Evolutionary conservation across 1,284 basidiomycete species (phyloP).

Genomic region (Marasmius sp.): DNA sequence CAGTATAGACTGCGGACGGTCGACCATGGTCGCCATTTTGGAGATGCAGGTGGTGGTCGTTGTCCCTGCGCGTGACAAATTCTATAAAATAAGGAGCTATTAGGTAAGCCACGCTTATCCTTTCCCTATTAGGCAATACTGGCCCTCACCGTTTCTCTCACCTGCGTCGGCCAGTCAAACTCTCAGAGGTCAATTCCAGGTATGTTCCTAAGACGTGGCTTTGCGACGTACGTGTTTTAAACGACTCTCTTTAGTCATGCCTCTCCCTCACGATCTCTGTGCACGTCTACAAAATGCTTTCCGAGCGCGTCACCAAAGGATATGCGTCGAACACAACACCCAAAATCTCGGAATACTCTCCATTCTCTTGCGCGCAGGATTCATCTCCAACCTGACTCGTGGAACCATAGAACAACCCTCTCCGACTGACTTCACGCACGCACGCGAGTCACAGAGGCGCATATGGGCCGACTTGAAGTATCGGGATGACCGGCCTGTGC

Average conservation of each 20-base stretch:
- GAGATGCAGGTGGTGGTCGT: not conserved
- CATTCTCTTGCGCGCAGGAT: slow-evolving; percentile 85
- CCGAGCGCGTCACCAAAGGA: slow-evolving; percentile 71
- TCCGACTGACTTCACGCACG: slow-evolving; percentile 58
- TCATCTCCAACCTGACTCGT: slow-evolving; percentile 77
- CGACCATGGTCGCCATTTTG: not conserved
- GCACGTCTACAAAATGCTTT: slow-evolving; percentile 88
- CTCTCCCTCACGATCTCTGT: slow-evolving; percentile 80
- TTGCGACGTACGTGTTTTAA: too few relatives aligned
- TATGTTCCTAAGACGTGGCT: too few relatives aligned
- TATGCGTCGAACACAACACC: slow-evolving; percentile 76
- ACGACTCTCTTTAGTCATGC: slow-evolving; percentile 35
- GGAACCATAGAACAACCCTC: slow-evolving; percentile 71
- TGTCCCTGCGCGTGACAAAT: not conserved
- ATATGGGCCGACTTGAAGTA: slow-evolving; percentile 94
- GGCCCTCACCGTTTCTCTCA: too few relatives aligned
- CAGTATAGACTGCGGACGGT: not conserved
- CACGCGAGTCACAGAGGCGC: slow-evolving; percentile 58
- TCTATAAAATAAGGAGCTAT: not conserved
- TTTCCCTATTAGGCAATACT: not conserved
- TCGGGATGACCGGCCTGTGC: slow-evolving; percentile 80
- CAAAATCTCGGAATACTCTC: slow-evolving; percentile 83
- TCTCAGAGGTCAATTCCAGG: too few relatives aligned
- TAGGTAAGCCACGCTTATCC: not conserved
- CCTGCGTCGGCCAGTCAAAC: too few relatives aligned